These are phyloP conservation scores for Bodo saltans DNA, from an alignment of 78 protist genomes.

Conservation along the genomic window DNA sequence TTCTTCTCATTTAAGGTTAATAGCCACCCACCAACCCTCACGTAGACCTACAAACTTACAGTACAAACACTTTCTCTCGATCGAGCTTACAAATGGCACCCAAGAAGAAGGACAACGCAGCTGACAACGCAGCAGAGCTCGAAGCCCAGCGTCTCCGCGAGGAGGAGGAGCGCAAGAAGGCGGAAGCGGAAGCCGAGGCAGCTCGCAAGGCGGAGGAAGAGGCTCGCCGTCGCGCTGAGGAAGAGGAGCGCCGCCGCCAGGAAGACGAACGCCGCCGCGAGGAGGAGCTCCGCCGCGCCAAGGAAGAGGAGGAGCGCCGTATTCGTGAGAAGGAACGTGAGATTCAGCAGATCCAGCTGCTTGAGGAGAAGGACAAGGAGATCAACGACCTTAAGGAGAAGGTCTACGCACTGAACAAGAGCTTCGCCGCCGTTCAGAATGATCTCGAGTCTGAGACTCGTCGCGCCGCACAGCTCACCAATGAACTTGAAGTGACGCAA, in stretches of 20 bases:
- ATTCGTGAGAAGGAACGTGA: conserved; percentile 17
- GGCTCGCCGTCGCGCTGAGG: background rate
- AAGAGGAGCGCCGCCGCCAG: background rate
- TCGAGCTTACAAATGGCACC: no score
- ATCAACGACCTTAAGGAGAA: conserved; percentile 21
- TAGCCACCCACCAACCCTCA: no score
- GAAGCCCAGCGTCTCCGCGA: background rate
- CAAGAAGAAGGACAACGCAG: background rate
- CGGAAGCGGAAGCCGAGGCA: conserved; percentile 11
- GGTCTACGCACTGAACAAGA: conserved; percentile 1
- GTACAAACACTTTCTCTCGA: no score
- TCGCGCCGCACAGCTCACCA: background rate
- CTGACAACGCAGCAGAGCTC: background rate
- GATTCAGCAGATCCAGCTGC: conserved; percentile 14
- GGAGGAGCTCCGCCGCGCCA: background rate
- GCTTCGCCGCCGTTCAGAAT: background rate
- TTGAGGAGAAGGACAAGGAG: conserved; percentile 34
- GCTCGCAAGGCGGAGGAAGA: background rate
- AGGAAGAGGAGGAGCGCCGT: conserved; percentile 3
- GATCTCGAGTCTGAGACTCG: conserved; percentile 17
- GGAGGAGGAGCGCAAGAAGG: background rate
- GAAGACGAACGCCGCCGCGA: background rate
- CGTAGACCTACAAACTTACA: no score
- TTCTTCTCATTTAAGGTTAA: no score
- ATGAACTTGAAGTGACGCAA: conserved; percentile 18